A percentile compares a stretch with the other conserved stretches of the same genome.
Conservation (phyloP, 495 filamentous ascomycete species). For the Podospora anserina region DNA sequence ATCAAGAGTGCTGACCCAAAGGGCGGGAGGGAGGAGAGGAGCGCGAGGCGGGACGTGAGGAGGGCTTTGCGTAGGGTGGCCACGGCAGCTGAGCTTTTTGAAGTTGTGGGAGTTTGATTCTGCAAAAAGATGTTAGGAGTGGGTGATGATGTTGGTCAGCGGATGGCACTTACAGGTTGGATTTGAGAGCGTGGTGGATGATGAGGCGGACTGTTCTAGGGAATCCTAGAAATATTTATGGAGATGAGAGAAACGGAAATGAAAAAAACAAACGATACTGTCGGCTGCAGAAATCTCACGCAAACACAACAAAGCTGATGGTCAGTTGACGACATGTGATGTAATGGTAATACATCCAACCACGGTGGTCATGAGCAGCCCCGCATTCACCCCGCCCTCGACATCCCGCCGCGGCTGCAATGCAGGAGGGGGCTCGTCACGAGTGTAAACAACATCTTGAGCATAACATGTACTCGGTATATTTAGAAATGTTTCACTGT, state of each 20-base stretch:
- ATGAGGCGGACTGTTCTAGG: too few species aligned
- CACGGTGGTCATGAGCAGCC: not conserved
- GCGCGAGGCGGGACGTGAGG: not conserved
- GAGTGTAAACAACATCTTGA: not conserved
- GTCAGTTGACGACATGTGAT: conserved; percentile 21
- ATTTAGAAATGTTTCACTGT: not conserved
- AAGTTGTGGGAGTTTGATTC: not conserved
- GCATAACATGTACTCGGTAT: not conserved
- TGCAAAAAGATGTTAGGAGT: not conserved
- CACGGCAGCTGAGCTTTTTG: not conserved
- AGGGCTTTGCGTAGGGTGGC: not conserved
- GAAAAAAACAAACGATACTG: not conserved
- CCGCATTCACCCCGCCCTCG: conserved; percentile 1
- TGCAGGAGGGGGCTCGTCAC: not conserved
- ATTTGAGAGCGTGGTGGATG: too few species aligned
- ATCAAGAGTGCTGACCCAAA: not conserved
- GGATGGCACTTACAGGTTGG: too few species aligned
- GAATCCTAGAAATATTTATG: too few species aligned
- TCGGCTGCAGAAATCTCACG: not conserved
- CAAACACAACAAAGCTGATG: conserved; percentile 3
- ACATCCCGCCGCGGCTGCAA: not conserved
- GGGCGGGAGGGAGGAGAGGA: conserved; percentile 12
- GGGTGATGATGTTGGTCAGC: not conserved
- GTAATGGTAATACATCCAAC: conserved; percentile 14
- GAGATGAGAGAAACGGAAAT: not conserved